Base-by-base conservation (phyloP, 179 eudicot species). In the Silene coronaria region DNA sequence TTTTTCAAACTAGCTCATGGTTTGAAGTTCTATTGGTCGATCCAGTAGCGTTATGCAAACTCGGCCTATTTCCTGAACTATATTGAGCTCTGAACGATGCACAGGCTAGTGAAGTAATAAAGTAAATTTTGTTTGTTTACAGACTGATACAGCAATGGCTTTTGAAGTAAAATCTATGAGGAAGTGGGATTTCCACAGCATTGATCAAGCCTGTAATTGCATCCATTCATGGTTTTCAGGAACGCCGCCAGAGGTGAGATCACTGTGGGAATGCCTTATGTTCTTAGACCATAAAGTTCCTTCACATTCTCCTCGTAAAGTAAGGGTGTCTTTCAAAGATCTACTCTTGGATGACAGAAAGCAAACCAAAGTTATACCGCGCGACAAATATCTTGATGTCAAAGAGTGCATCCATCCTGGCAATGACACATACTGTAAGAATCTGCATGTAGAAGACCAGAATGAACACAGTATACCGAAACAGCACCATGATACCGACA, bases 131-230 rank as follows among this genome's bases (percentile, higher is more conserved):
- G 63, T 68, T 79, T 69, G 72, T 51, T 64, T 38, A 81, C 89
- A 96, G 99, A 84, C 92, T 69, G 98, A 93, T 79, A 84, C 97
- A 76, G 84, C 97, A 59, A 84, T 96, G 79, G 99, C 97, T 24
- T 82, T 93, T 48, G 97, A 96, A 85, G 82, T 91, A 68, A 96
- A 84, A 80, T 74, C 80, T 30, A 93, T 96, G 97, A 87, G 78
- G 81, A 87, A 90, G 85, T 96, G 96, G 99, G 99, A 96, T 84
- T 96, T 96, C 76, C 89, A 91, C 82, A 90, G 96, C 78, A 84
- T 96, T 60, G 80, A 78, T 34, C 97, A 96, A 82, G 99, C 99
- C 74, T 77, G 83, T 8, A 81, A 80, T 58, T 79, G 75, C 78
- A 84, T 90, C 24, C 78, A 86, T 19, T 82, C 91, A 67, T 96